A percentile compares a stretch with the other conserved stretches of the same genome.
Conservation (phyloP, 2,329 filamentous ascomycete species). For the Cytospora piceicola region DNA sequence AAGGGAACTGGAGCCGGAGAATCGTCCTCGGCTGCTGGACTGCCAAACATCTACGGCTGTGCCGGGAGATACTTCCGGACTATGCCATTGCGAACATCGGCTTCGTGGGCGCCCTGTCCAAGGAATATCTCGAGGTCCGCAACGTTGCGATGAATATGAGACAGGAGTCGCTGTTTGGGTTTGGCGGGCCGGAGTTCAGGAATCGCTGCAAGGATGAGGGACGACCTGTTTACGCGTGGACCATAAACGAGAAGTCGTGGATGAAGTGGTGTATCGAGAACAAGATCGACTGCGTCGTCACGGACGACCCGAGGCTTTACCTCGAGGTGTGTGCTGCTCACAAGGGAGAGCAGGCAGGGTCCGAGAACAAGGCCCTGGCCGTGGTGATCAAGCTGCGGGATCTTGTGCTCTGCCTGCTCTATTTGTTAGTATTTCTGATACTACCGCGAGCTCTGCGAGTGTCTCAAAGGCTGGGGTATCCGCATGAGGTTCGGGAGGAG, state of each 20-base stretch:
- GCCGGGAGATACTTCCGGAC: conserved; percentile 62
- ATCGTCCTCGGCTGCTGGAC: conserved; percentile 78
- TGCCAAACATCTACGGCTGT: conserved; percentile 54
- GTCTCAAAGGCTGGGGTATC: conserved; percentile 21
- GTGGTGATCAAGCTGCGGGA: conserved; percentile 2
- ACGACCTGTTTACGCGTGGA: conserved; percentile 78
- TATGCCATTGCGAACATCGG: conserved; percentile 72
- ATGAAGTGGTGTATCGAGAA: conserved; percentile 81
- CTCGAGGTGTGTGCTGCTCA: conserved; percentile 58
- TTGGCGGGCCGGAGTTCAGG: conserved; percentile 69
- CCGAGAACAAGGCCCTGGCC: conserved; percentile 20
- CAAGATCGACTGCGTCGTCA: conserved; percentile 78
- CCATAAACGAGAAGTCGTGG: conserved; percentile 75
- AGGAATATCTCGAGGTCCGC: conserved; percentile 67
- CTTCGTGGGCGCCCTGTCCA: conserved; percentile 68
- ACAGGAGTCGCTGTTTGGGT: conserved; percentile 68
- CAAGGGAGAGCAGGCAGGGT: background rate
- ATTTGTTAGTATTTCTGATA: conserved; percentile 8
- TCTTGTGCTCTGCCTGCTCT: conserved; percentile 11
- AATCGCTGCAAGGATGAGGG: conserved; percentile 58
- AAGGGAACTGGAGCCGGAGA: conserved; percentile 69
- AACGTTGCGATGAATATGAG: conserved; percentile 80
- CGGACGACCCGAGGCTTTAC: conserved; percentile 76
- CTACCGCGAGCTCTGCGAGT: conserved; percentile 3
- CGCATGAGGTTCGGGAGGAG: conserved; percentile 21